These are phyloP conservation scores for Boletus sp. DNA, from an alignment of 768 basidiomycete species.

Conservation along the genomic window DNA sequence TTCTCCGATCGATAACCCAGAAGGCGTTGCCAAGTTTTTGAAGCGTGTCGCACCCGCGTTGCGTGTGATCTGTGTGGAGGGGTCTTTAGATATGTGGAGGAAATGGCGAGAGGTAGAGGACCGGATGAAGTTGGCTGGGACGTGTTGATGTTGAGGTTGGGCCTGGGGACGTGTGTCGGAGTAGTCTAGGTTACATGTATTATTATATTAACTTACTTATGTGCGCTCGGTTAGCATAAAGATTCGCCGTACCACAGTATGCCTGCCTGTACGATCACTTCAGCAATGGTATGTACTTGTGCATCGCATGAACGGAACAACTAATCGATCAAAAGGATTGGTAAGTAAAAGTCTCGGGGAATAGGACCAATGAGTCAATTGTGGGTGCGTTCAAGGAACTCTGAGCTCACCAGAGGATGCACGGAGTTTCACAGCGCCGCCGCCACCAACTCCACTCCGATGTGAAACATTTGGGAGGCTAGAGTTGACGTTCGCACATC, in stretches of 20 bases:
- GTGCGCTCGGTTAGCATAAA: background rate
- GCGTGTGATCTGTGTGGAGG: constrained; percentile 26
- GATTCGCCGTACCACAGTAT: background rate
- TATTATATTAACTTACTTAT: background rate
- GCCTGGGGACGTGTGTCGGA: too few species aligned
- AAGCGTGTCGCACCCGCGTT: constrained; percentile 23
- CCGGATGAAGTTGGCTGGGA: constrained; percentile 14
- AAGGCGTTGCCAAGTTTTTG: constrained; percentile 26
- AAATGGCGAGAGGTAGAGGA: constrained; percentile 30
- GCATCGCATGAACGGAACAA: too few species aligned
- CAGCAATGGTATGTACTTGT: too few species aligned
- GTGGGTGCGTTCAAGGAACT: too few species aligned
- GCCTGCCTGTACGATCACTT: background rate
- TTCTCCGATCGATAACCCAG: constrained; percentile 26
- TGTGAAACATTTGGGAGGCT: too few species aligned
- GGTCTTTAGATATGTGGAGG: constrained; percentile 28
- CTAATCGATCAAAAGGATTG: too few species aligned
- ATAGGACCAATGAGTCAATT: too few species aligned
- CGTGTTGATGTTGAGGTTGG: background rate
- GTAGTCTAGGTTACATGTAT: constrained; percentile 4
- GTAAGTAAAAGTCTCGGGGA: too few species aligned
- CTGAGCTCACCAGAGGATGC: too few species aligned
- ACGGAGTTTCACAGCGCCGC: too few species aligned
- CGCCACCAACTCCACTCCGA: too few species aligned
- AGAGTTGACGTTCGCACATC: too few species aligned